Evolutionary conservation across 495 filamentous ascomycete genomes (phyloP).

Genomic region (Thermochaetoides thermophila): DNA sequence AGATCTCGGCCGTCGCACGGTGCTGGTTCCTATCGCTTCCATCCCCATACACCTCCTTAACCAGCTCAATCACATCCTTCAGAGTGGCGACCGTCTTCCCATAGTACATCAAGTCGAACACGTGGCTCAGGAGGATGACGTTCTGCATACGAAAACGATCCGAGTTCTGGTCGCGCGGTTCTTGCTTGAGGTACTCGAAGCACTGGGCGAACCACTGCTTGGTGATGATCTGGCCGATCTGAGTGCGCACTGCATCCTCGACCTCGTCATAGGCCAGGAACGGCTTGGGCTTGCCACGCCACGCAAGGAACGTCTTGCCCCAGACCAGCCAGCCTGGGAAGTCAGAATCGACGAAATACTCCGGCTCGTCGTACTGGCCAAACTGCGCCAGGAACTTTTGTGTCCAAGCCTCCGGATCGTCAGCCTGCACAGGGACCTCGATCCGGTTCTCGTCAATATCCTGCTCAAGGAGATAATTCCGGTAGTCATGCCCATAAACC

Average conservation of each 20-base stretch:
- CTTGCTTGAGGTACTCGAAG: conserved; percentile 91
- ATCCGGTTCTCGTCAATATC: conserved; percentile 63
- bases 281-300: conserved; percentile 48
- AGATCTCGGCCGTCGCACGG: conserved; percentile 85
- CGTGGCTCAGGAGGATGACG: conserved; percentile 69
- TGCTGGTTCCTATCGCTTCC: conserved; percentile 97
- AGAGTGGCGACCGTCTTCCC: conserved; percentile 62
- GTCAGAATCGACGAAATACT: conserved; percentile 83
- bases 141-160: conserved; percentile 85
- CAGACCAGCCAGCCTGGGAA: conserved; percentile 97
- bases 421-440: conserved; percentile 49
- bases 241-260: conserved; percentile 58
- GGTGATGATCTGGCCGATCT: conserved; percentile 68
- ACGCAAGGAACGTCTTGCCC: conserved; percentile 70
- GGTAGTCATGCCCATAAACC: conserved; percentile 69
- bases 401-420: conserved; percentile 69
- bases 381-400: conserved; percentile 63
- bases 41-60: conserved; percentile 64
- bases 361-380: conserved; percentile 52
- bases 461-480: conserved; percentile 66
- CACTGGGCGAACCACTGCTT: conserved; percentile 75
- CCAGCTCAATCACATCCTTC: conserved; percentile 73
- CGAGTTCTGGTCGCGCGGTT: conserved; percentile 67
- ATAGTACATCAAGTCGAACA: conserved; percentile 73
- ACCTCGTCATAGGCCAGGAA: conserved; percentile 72